Conservation (phyloP, 1,284 basidiomycete species). For the Sporisorium exsertum region DNA sequence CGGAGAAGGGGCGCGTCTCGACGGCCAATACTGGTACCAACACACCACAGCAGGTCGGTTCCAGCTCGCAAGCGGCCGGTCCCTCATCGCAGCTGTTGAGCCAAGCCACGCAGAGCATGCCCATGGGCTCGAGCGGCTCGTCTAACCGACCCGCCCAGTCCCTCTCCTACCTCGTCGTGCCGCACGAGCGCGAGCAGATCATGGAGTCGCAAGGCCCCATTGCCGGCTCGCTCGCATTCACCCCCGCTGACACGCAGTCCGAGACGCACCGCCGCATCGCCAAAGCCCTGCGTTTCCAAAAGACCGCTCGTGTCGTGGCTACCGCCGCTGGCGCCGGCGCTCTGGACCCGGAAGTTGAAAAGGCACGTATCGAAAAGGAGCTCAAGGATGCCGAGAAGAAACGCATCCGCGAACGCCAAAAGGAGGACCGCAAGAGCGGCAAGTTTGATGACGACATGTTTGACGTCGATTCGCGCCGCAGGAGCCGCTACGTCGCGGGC, state of each 20-base stretch:
- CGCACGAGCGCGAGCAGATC: conserved; percentile 85
- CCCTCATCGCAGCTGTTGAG: conserved; percentile 38
- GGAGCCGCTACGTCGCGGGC: conserved; percentile 34
- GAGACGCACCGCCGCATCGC: conserved; percentile 89
- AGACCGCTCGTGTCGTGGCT: conserved; percentile 77
- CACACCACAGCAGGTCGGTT: conserved; percentile 32
- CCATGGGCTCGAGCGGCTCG: conserved; percentile 49
- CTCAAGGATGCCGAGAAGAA: conserved; percentile 64
- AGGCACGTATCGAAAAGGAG: conserved; percentile 70
- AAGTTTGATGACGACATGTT: conserved; percentile 59
- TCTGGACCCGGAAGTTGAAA: conserved; percentile 75
- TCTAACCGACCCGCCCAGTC: conserved; percentile 43
- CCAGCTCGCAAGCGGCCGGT: conserved; percentile 32
- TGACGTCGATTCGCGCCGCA: conserved; percentile 46
- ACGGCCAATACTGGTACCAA: conserved; percentile 46
- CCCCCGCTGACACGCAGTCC: conserved; percentile 88
- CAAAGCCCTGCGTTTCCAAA: conserved; percentile 82
- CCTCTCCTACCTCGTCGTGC: conserved; percentile 84
- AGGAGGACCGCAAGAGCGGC: conserved; percentile 48
- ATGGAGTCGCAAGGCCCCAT: conserved; percentile 85
- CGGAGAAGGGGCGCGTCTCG: conserved; percentile 49
- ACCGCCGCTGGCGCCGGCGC: conserved; percentile 48
- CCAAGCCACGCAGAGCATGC: conserved; percentile 48
- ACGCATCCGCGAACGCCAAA: conserved; percentile 56
- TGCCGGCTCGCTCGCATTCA: conserved; percentile 83